Conservation (phyloP, 257 asterid species). For the Eustoma russellianum region DNA sequence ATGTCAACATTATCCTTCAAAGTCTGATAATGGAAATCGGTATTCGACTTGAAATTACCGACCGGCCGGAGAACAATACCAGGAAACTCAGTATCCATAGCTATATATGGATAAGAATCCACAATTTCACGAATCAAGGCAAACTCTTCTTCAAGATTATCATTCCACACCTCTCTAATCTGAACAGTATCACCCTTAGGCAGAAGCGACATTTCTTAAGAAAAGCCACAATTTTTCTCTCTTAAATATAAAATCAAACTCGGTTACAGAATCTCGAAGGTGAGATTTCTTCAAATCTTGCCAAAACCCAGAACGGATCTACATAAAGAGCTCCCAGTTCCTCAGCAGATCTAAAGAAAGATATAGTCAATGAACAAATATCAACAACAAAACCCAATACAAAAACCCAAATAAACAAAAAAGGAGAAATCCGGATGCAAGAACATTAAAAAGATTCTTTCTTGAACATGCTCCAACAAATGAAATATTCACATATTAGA, state of each 20-base stretch:
- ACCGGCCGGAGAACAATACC: conserved; percentile 56
- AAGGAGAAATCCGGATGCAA: conserved; percentile 6
- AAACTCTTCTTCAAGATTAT: conserved; percentile 60
- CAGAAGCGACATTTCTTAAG: conserved; percentile 46
- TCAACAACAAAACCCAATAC: conserved; percentile 15
- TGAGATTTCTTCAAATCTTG: conserved; percentile 2
- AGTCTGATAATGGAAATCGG: conserved; percentile 52
- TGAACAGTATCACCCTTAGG: conserved; percentile 55
- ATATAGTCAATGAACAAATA: background rate
- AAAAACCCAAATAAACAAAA: conserved; percentile 1
- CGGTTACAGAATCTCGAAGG: conserved; percentile 1
- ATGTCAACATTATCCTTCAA: conserved; percentile 62
- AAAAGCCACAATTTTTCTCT: conserved; percentile 7
- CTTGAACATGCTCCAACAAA: background rate
- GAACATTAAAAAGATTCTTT: background rate
- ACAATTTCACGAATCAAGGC: conserved; percentile 49
- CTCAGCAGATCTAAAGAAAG: conserved; percentile 29
- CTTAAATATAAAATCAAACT: background rate
- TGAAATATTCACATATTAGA: conserved; percentile 5
- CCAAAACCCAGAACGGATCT: conserved; percentile 10
- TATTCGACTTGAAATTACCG: conserved; percentile 45
- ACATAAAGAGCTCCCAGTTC: conserved; percentile 8
- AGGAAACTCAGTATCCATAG: conserved; percentile 81
- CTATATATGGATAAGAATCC: conserved; percentile 56
- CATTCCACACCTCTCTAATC: conserved; percentile 71